Base-by-base conservation (phyloP, 1,139 yeast species). In the Casaregolazyma suthepensis region DNA sequence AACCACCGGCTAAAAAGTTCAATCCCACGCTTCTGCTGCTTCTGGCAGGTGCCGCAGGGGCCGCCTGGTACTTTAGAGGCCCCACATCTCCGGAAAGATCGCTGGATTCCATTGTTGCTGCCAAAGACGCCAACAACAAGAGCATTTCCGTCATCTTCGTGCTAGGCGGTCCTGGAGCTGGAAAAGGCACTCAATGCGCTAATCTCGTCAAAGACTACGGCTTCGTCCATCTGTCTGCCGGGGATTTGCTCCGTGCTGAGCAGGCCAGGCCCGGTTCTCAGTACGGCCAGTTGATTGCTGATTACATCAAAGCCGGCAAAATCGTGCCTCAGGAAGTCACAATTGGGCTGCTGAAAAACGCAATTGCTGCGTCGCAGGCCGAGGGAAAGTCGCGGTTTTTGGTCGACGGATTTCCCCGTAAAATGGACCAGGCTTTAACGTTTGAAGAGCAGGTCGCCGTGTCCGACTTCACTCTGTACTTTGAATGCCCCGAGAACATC, bases 321-420 rank as follows among this genome's bases (percentile, higher is more conserved):
- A 93, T 93, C 66, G 99, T 93, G 18, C 99, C 99, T 9, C 97
- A 91, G 72, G 97, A 91, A 68, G 87, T 93, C 52, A 93, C 99
- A 1, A 78, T 93, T 63, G 93, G 90, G 0, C 74, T 93, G 57
- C 76, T 93, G 65, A 81, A 85, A 63, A 84, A 85, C 59, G 96
- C 96, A 12, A 90, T 93, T 71, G 66, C 74, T 51, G 84, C 79
- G 40, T 74, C 78, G 51, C 64, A 69, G n/a, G 64, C 68, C 15
- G 66, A 74, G 38, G 96, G 95, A 0, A 77, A 77, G 54, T 71
- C 73, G 26, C 76, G 77, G 59, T 93, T 91, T 69, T 74, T 93
- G 64, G 82, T 93, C 54, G 99, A 93, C 69, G 99, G 99, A 1
- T 93, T 93, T 80, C 99, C 99, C 43, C 80, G 99, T 68, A 89